Evolutionary conservation across 2,329 filamentous ascomycete species (phyloP).

Genomic region (Sarocladium kiliense): DNA sequence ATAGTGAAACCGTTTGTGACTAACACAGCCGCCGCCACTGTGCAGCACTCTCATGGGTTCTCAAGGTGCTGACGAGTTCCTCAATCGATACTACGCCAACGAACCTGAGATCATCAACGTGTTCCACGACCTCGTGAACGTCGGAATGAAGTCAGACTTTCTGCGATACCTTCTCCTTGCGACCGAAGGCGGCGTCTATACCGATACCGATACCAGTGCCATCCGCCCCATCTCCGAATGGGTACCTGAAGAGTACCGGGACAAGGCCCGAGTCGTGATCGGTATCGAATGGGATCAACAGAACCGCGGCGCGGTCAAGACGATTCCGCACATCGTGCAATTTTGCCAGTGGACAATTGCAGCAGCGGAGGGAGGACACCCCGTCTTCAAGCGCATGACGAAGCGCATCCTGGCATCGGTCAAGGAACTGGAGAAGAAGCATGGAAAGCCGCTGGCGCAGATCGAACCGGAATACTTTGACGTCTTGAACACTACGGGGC

Average conservation of each 20-base stretch:
- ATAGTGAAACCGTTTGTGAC: too few species aligned
- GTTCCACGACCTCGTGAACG: constrained; percentile 19
- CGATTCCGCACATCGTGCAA: constrained; percentile 21
- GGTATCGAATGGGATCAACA: constrained; percentile 24
- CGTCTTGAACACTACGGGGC: constrained; percentile 25
- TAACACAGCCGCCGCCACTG: too few species aligned
- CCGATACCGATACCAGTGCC: constrained; percentile 53
- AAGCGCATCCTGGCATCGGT: neutral
- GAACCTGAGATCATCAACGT: constrained; percentile 13
- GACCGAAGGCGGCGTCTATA: constrained; percentile 13
- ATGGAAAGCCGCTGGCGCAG: neutral
- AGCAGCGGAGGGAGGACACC: constrained; percentile 22
- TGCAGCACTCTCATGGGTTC: constrained; percentile 19
- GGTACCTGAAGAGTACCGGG: constrained; percentile 15
- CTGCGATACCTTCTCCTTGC: constrained; percentile 20
- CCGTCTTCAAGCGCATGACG: constrained; percentile 21
- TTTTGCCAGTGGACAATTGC: constrained; percentile 30
- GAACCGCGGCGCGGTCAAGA: constrained; percentile 16
- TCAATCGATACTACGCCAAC: constrained; percentile 10
- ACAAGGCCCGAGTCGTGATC: constrained; percentile 18
- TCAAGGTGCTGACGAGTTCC: constrained; percentile 19
- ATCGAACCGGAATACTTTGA: constrained; percentile 15
- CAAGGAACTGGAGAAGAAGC: neutral
- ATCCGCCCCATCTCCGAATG: constrained; percentile 40
- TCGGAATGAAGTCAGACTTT: constrained; percentile 23